These are phyloP conservation scores for Claviceps sp. DNA, from an alignment of 2,329 filamentous ascomycete genomes.

Conservation along the genomic window DNA sequence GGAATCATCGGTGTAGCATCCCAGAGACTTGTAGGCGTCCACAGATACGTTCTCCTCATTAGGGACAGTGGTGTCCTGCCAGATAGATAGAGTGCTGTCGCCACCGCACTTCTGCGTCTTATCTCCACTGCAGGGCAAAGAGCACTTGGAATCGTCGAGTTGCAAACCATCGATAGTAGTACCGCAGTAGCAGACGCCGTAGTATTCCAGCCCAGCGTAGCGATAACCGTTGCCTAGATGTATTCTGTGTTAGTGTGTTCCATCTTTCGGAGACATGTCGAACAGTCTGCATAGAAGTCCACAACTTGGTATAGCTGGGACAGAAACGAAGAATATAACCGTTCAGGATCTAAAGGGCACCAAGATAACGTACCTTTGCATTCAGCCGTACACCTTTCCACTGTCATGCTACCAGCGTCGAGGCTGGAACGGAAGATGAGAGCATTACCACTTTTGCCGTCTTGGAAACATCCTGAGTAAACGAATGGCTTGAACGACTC, in stretches of 20 bases:
- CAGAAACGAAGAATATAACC: background rate
- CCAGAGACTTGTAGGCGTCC: slow-evolving; percentile 42
- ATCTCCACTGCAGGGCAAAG: slow-evolving; percentile 38
- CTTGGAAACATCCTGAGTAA: slow-evolving; percentile 33
- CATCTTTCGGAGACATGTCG: background rate
- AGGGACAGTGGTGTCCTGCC: slow-evolving; percentile 34
- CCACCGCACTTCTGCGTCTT: slow-evolving; percentile 33
- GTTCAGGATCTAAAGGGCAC: background rate
- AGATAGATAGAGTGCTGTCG: slow-evolving; percentile 32
- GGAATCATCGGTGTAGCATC: slow-evolving; percentile 43
- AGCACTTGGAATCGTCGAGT: slow-evolving; percentile 40
- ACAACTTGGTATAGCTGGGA: too few relatives aligned
- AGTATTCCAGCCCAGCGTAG: slow-evolving; percentile 37
- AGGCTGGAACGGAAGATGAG: slow-evolving; percentile 29
- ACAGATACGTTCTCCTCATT: slow-evolving; percentile 29
- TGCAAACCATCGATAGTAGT: slow-evolving; percentile 38
- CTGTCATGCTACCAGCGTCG: slow-evolving; percentile 28
- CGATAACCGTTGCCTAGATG: slow-evolving; percentile 31
- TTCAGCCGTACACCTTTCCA: slow-evolving; percentile 32
- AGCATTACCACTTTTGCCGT: slow-evolving; percentile 20
- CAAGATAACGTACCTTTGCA: slow-evolving; percentile 30
- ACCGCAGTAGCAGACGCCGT: slow-evolving; percentile 40
- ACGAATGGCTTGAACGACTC: slow-evolving; percentile 33
- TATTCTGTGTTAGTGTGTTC: background rate
- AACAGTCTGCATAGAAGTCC: background rate